Base-by-base conservation (phyloP, 768 basidiomycete genomes). In the Pleurotus tuoliensis region DNA sequence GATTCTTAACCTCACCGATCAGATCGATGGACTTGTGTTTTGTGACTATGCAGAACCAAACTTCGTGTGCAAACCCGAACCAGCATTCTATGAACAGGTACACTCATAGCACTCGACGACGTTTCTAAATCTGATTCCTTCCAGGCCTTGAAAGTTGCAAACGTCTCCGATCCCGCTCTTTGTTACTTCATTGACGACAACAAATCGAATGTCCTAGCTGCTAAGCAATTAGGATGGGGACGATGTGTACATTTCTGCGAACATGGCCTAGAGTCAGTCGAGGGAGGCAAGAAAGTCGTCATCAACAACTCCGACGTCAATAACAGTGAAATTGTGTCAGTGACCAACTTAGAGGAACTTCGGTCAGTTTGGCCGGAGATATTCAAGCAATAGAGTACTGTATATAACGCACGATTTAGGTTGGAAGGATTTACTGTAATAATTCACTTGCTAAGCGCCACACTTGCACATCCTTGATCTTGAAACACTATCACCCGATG, bases 141-240 rank as follows among this genome's bases (percentile, higher is more conserved):
- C 61, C 51, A 92, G 88, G 91, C 92, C 3, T 76, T 93, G 76
- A 69, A 69, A 54, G 72, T 76, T 58, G 90, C 88, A 4, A 71
- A 75, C 4, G 65, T 90, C 12, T 71, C 73, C 0, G 87, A 92
- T 70, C 81, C 86, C 1, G 76, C 80, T 9, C 88, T 83, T 65
- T 90, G 86, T 61, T 83, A 84, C 60, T 94, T 94, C 64, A 69
- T 94, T 25, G 92, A 94, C 62, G 92, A 94, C 66, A 92, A 79
- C 62, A 72, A 81, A 63, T 65, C 69, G 18, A 93, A 94, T 61
- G 80, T 93, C 18, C 72, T 81, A 55, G 83, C 84, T 13, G 92
- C 92, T 6, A 76, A 75, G 55, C 69, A 70, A 15, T 68, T 86
- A 9, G 86, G 86, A 2, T 94, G 92, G 92, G 82, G 76, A 0